phyloP scores from a whole-genome alignment of 176 grass and related monocot species.

The Calamus simplicifolius region DNA sequence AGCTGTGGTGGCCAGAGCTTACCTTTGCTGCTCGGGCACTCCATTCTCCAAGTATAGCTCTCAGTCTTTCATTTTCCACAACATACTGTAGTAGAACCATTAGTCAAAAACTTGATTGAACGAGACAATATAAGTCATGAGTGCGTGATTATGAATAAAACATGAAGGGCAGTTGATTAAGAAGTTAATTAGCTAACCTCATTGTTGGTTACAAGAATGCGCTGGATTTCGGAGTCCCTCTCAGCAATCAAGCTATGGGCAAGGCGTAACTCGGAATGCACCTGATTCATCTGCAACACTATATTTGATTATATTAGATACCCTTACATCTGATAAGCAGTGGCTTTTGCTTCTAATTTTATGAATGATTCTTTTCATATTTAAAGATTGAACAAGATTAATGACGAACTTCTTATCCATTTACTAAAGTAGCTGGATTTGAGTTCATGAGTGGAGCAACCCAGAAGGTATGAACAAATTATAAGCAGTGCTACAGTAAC shows the following conservation, averaged over 20 bases:
- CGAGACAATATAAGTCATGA: no score
- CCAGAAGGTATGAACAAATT: no score
- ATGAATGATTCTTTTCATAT: no score
- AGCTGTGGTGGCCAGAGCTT: background rate
- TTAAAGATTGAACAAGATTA: no score
- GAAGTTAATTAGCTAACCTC: conserved; percentile 37
- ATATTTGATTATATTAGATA: background rate
- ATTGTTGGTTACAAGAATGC: conserved; percentile 66
- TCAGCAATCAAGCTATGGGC: conserved; percentile 76
- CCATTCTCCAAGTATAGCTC: conserved; percentile 98
- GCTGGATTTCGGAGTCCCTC: conserved; percentile 72
- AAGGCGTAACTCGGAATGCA: conserved; percentile 81
- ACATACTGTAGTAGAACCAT: conserved; percentile 50
- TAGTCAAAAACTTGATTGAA: conserved; percentile 3
- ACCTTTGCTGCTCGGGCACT: conserved; percentile 95
- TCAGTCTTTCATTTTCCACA: conserved; percentile 96
- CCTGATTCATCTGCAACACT: conserved; percentile 83
- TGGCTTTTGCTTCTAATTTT: no score
- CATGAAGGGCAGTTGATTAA: background rate
- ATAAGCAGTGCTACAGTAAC: no score
- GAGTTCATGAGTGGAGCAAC: no score
- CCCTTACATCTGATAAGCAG: no score
- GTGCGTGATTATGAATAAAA: no score
- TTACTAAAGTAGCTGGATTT: no score
- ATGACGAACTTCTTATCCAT: no score